Conservation (phyloP, 2,329 filamentous ascomycete species). For the Hysterium pulicare region DNA sequence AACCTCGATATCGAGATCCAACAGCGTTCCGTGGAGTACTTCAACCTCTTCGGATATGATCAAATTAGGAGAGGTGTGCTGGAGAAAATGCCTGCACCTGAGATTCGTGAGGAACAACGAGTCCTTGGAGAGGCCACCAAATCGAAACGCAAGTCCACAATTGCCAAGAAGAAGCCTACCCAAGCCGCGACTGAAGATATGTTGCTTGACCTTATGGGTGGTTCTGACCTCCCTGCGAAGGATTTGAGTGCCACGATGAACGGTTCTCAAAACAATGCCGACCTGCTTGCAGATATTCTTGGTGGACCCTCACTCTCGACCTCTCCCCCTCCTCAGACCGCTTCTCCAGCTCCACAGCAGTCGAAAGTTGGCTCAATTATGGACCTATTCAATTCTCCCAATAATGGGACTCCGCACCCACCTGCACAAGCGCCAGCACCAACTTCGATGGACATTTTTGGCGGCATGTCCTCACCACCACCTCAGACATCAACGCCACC, state of each 20-base stretch:
- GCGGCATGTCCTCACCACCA: slow-evolving; percentile 46
- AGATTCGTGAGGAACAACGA: slow-evolving; percentile 92
- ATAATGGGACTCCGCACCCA: slow-evolving; percentile 40
- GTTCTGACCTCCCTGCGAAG: slow-evolving; percentile 60
- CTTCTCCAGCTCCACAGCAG: slow-evolving; percentile 28
- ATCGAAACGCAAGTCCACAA: slow-evolving; percentile 50
- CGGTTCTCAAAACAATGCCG: slow-evolving; percentile 69
- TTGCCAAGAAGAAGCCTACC: slow-evolving; percentile 65
- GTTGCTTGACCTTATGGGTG: slow-evolving; percentile 88
- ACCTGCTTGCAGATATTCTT: slow-evolving; percentile 87
- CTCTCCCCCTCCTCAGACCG: slow-evolving; percentile 44
- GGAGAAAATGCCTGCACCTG: slow-evolving; percentile 95
- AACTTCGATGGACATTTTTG: slow-evolving; percentile 38
- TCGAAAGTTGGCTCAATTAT: slow-evolving; percentile 65
- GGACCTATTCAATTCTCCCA: slow-evolving; percentile 70
- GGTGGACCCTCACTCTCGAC: slow-evolving; percentile 59
- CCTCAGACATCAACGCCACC: slow-evolving; percentile 43
- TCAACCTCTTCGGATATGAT: slow-evolving; percentile 89
- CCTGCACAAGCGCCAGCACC: slow-evolving; percentile 38
- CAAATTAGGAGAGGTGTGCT: slow-evolving; percentile 83
- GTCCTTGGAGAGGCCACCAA: slow-evolving; percentile 75
- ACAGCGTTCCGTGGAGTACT: slow-evolving; percentile 91
- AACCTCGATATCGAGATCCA: slow-evolving; percentile 95
- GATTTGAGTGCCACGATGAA: slow-evolving; percentile 54
- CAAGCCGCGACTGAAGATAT: slow-evolving; percentile 91